Evolutionary conservation across 495 filamentous ascomycete species (phyloP).

Genomic region (Penicillium canariense): DNA sequence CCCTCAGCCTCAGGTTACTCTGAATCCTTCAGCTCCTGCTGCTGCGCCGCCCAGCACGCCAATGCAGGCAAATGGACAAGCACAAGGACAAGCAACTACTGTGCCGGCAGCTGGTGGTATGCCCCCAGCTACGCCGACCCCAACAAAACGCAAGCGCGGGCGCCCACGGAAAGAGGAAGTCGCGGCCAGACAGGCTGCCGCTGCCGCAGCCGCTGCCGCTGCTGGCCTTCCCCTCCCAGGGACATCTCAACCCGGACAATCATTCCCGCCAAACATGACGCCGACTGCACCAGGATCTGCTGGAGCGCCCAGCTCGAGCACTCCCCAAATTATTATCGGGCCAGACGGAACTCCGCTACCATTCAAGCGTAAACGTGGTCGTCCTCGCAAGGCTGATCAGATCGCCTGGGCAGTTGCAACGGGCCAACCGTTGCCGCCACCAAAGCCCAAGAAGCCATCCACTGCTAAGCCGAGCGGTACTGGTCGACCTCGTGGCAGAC

Average conservation of each 20-base stretch:
- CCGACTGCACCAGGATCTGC: slow-evolving; percentile 13
- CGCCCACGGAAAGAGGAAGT: slow-evolving; percentile 31
- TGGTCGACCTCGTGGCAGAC: slow-evolving; percentile 39
- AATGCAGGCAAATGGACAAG: slow-evolving; percentile 20
- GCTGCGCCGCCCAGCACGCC: background rate
- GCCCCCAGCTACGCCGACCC: slow-evolving; percentile 4
- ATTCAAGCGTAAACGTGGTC: slow-evolving; percentile 39
- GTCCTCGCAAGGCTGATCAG: slow-evolving; percentile 41
- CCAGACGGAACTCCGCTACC: slow-evolving; percentile 36
- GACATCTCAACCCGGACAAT: slow-evolving; percentile 23
- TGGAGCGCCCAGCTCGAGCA: background rate
- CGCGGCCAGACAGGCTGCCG: slow-evolving; percentile 22
- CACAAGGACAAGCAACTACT: background rate
- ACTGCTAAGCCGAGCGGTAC: slow-evolving; percentile 34
- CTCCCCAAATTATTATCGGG: slow-evolving; percentile 22
- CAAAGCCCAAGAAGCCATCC: slow-evolving; percentile 29
- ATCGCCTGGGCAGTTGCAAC: slow-evolving; percentile 28
- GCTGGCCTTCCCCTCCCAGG: slow-evolving; percentile 17
- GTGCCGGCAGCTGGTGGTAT: slow-evolving; percentile 4
- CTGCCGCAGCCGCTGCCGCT: slow-evolving; percentile 18
- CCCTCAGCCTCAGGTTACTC: slow-evolving; percentile 1
- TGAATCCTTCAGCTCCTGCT: background rate
- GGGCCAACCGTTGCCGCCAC: slow-evolving; percentile 26
- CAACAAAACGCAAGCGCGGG: slow-evolving; percentile 26
- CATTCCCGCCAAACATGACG: slow-evolving; percentile 26